These are phyloP conservation scores for Fusarium bactridioides DNA, from an alignment of 2,329 filamentous ascomycete species.

Conservation along the genomic window DNA sequence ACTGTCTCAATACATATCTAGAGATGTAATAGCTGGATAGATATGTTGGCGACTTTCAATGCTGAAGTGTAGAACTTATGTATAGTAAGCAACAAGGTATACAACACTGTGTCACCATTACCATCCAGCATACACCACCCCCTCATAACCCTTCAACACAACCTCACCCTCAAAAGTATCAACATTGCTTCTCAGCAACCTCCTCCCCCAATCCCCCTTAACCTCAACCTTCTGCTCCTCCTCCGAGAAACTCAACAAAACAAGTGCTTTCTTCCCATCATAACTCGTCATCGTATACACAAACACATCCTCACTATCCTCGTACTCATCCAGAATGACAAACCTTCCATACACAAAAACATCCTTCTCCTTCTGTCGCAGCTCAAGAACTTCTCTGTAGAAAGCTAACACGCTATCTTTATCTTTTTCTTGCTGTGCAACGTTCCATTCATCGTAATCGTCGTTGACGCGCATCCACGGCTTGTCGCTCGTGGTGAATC, in stretches of 20 bases:
- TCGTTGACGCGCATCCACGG: slow-evolving; percentile 44
- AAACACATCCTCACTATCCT: slow-evolving; percentile 29
- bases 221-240: background rate
- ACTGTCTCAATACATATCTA: too few relatives aligned
- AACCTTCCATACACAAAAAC: slow-evolving; percentile 37
- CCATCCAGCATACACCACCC: background rate
- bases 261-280: slow-evolving; percentile 18
- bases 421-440: slow-evolving; percentile 17
- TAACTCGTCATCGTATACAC: slow-evolving; percentile 34
- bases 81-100: too few relatives aligned
- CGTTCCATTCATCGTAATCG: slow-evolving; percentile 33
- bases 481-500: slow-evolving; percentile 43
- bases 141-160: background rate
- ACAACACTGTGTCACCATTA: background rate
- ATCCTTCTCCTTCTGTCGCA: slow-evolving; percentile 27
- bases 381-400: slow-evolving; percentile 26
- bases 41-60: too few relatives aligned
- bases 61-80: fast-evolving
- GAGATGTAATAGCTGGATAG: too few relatives aligned
- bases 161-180: background rate
- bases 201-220: background rate
- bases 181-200: background rate
- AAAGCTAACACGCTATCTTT: slow-evolving; percentile 21
- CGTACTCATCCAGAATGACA: background rate
- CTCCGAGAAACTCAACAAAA: slow-evolving; percentile 35